These are phyloP conservation scores for Deuterostichococcus epilithicus DNA, from an alignment of 139 green algal genomes.

Conservation along the genomic window DNA sequence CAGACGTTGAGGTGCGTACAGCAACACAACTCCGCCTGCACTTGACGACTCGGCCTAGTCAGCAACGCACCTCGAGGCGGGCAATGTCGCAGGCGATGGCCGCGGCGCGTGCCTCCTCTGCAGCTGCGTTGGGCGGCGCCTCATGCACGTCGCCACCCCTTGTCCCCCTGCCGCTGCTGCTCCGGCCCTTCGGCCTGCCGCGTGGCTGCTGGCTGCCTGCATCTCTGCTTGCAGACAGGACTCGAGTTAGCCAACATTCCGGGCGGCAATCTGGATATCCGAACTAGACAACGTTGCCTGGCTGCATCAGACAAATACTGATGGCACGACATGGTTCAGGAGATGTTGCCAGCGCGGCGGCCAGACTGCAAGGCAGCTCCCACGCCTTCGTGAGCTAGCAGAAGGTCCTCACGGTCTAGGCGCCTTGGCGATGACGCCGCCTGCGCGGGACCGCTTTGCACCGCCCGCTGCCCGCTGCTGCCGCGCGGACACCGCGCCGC, in stretches of 20 bases:
- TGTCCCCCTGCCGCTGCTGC: slow-evolving; percentile 18
- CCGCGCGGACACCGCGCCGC: background rate
- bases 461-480: background rate
- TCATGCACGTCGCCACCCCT: slow-evolving; percentile 14
- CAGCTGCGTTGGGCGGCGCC: background rate
- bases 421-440: background rate
- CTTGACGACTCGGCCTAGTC: background rate
- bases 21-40: no score
- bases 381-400: no score
- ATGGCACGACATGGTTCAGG: no score
- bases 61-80: slow-evolving; percentile 11
- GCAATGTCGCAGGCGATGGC: slow-evolving; percentile 12
- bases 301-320: no score
- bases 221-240: no score
- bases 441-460: background rate
- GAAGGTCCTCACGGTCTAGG: background rate
- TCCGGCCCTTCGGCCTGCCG: background rate
- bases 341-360: no score
- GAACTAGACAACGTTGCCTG: no score
- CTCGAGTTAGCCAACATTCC: no score
- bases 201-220: background rate
- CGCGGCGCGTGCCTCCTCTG: background rate
- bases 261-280: no score
- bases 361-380: no score
- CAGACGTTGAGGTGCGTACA: no score